Base-by-base conservation (phyloP, 805 yeast genomes). In the Metschnikowia colocasiae region DNA sequence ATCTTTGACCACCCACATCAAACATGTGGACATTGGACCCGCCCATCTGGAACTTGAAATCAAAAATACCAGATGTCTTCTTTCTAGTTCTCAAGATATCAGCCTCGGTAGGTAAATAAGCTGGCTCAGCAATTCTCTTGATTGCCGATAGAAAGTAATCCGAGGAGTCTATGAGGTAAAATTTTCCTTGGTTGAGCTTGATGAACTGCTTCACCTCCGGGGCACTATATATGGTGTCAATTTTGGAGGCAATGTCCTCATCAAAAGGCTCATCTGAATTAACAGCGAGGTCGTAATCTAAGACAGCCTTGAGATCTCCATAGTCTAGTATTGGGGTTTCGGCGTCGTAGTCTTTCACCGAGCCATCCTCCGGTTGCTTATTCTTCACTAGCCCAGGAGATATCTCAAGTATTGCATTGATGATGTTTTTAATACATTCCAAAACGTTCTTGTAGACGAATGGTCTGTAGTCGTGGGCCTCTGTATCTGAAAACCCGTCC, bases 1-100 rank as follows among this genome's bases (percentile, higher is more conserved):
- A 82, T 58, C 99, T 75, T 67, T 94, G 99, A 1, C 97, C 97
- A 53, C 97, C 97, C 40, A 91, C 97, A 64, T 91, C 97, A 60
- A 60, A 73, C 77, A 73, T 72, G 56, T 73, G 77, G 31, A 72
- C 66, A 43, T 65, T 68, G 19, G 71, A 58, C 6, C 73, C 73
- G n/a, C 86, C 89, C 80, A 90, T 77, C 50, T 81, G 82, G 59
- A 91, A 87, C 48, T 78, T 75, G 49, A 88, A 82, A 62, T 90
- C 97, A 58, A 83, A 87, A 19, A 91, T 87, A 66, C 97, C 97
- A 1, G 95, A 85, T 0, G 97, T 91, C 68, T 88, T 91, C 62
- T 88, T 86, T 70, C 97, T 81, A 13, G 96, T 88, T 52, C 95
- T 75, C 56, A 91, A 73, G 26, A 90, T 82, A 67, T 91, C 97